phyloP scores from a whole-genome alignment of 768 basidiomycete species.

The Candolleomyces eurysporus region DNA sequence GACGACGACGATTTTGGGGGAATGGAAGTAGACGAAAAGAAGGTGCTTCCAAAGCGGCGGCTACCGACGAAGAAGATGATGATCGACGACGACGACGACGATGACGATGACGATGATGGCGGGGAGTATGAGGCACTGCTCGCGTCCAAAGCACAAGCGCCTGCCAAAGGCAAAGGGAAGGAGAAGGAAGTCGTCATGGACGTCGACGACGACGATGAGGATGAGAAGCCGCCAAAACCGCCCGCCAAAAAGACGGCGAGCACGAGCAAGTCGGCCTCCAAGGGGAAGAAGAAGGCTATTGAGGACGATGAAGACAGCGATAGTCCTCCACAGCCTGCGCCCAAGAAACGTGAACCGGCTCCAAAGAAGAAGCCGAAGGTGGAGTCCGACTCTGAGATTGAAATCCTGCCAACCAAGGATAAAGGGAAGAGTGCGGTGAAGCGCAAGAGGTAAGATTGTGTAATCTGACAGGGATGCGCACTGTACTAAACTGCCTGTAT shows the following conservation, averaged over 20 bases:
- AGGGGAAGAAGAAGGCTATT: constrained; percentile 6
- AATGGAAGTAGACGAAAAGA: constrained; percentile 7
- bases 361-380: constrained; percentile 27
- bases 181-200: constrained; percentile 12
- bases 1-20: constrained; percentile 10
- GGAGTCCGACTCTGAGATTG: constrained; percentile 39
- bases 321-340: constrained; percentile 1
- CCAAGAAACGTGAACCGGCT: constrained; percentile 16
- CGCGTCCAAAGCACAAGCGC: background rate
- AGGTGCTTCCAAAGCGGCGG: constrained; percentile 19
- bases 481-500: background rate
- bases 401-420: constrained; percentile 23
- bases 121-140: constrained; percentile 3
- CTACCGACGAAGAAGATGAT: constrained; percentile 14
- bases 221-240: constrained; percentile 7
- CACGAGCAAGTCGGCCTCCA: constrained; percentile 6
- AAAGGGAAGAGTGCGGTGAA: constrained; percentile 38
- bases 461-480: constrained; percentile 34
- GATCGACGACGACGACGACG: constrained; percentile 17
- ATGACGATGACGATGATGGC: constrained; percentile 10
- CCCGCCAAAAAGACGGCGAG: constrained; percentile 6
- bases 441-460: constrained; percentile 59
- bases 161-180: constrained; percentile 10
- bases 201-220: constrained; percentile 16
- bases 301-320: constrained; percentile 10